Conservation (phyloP, 257 asterid genomes). For the Solanum microdontum region DNA sequence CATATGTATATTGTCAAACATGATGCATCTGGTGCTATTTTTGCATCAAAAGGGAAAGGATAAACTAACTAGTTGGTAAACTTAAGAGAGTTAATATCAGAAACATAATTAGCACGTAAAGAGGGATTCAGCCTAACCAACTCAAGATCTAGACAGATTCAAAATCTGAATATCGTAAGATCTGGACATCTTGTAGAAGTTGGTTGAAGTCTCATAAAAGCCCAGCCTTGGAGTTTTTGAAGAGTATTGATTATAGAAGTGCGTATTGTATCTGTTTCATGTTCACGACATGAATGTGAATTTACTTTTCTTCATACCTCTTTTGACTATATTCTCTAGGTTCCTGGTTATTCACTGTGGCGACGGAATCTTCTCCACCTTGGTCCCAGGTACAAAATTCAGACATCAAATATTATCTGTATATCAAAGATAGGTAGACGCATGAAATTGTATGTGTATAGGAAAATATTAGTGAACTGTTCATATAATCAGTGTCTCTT, state of each 20-base stretch:
- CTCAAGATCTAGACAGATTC: not conserved
- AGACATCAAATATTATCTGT: not conserved
- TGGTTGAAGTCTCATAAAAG: not conserved
- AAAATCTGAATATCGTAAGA: not conserved
- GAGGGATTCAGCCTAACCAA: not conserved
- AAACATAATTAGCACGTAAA: not conserved
- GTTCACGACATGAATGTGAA: not conserved
- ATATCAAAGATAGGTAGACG: not conserved
- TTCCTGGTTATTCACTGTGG: slow-evolving; percentile 65
- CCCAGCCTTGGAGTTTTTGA: not conserved
- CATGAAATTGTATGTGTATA: not conserved
- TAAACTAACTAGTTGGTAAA: not conserved
- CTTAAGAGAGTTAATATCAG: not conserved
- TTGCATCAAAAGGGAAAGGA: not conserved
- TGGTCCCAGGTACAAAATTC: slow-evolving; percentile 55
- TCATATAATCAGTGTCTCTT: not conserved
- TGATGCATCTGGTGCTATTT: not conserved
- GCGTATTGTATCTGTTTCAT: not conserved
- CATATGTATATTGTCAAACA: not conserved
- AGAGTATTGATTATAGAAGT: not conserved
- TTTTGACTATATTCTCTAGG: slow-evolving; percentile 25
- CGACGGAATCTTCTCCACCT: slow-evolving; percentile 67
- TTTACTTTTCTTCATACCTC: not conserved
- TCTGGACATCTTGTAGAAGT: not conserved
- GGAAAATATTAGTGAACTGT: not conserved